phyloP scores from a whole-genome alignment of 2,329 filamentous ascomycete species.

The Podosphaera fusca region DNA sequence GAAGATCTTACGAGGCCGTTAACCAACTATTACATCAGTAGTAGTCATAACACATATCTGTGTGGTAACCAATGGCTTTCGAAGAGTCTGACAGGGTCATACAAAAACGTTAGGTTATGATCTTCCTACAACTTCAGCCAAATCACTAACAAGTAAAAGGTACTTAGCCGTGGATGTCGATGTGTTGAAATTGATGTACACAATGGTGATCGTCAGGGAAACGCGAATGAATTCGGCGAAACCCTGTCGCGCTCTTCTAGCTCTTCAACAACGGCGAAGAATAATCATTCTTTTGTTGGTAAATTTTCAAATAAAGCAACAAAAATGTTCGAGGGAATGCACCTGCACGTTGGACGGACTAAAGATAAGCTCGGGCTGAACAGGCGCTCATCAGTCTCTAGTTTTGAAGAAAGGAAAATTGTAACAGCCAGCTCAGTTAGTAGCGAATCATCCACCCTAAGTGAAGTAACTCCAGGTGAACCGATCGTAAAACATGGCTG shows the following conservation, averaged over 20 bases:
- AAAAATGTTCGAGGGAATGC: slow-evolving; percentile 11
- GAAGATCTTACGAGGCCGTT: slow-evolving; percentile 15
- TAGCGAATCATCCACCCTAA: slow-evolving; percentile 8
- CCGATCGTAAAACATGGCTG: slow-evolving; percentile 71
- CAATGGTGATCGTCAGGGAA: slow-evolving; percentile 35
- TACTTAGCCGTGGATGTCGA: slow-evolving; percentile 54
- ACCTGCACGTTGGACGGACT: slow-evolving; percentile 11
- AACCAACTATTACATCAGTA: slow-evolving; percentile 73
- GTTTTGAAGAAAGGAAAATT: neutral
- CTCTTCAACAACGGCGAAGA: slow-evolving; percentile 18
- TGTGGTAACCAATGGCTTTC: slow-evolving; percentile 69
- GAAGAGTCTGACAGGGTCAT: slow-evolving; percentile 49
- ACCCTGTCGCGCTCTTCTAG: slow-evolving; percentile 3
- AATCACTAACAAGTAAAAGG: slow-evolving; percentile 20
- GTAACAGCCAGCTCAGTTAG: slow-evolving; percentile 4
- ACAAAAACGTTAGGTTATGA: slow-evolving; percentile 34
- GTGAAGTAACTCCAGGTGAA: slow-evolving; percentile 24
- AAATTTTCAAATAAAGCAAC: slow-evolving; percentile 13
- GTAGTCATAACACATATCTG: slow-evolving; percentile 86
- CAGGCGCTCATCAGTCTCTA: slow-evolving; percentile 2
- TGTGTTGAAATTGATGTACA: slow-evolving; percentile 93
- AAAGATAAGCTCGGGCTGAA: slow-evolving; percentile 6
- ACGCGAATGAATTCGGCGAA: slow-evolving; percentile 11
- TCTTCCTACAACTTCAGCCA: neutral
- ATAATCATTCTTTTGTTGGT: slow-evolving; percentile 7